These are phyloP conservation scores for Amanita jacksonii DNA, from an alignment of 768 basidiomycete genomes.

Conservation along the genomic window DNA sequence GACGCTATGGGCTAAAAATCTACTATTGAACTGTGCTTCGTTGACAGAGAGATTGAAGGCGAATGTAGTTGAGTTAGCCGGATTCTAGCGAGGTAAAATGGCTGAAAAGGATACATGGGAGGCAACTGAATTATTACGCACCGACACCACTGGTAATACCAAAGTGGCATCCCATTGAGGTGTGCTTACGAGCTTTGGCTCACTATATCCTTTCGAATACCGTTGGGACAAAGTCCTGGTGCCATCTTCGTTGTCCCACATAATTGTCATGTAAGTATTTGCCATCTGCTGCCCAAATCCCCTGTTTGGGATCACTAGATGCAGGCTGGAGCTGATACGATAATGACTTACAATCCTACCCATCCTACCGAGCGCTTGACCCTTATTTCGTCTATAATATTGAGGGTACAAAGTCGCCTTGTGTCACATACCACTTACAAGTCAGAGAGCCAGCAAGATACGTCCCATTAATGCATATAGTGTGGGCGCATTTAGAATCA, in stretches of 20 bases:
- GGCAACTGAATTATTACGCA: slow-evolving; percentile 7
- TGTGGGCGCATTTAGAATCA: slow-evolving; percentile 32
- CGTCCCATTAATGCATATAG: slow-evolving; percentile 40
- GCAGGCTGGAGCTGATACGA: neutral
- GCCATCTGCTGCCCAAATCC: slow-evolving; percentile 44
- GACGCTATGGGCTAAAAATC: slow-evolving; percentile 18
- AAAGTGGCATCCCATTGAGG: slow-evolving; percentile 39
- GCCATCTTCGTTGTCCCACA: slow-evolving; percentile 40
- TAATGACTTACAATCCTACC: slow-evolving; percentile 37
- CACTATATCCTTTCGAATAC: slow-evolving; percentile 32
- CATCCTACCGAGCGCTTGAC: slow-evolving; percentile 34
- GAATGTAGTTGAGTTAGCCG: slow-evolving; percentile 25
- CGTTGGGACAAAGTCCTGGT: slow-evolving; percentile 52
- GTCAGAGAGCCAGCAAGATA: slow-evolving; percentile 31
- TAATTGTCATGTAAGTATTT: slow-evolving; percentile 48
- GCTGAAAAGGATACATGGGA: neutral
- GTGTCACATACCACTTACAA: slow-evolving; percentile 26
- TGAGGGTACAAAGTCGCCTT: neutral
- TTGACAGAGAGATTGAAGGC: slow-evolving; percentile 35
- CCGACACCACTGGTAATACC: slow-evolving; percentile 24
- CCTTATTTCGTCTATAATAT: slow-evolving; percentile 34
- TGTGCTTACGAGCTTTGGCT: slow-evolving; percentile 33
- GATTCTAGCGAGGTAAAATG: slow-evolving; percentile 17
- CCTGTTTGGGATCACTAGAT: slow-evolving; percentile 19
- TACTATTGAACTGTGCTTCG: slow-evolving; percentile 20